phyloP scores from a whole-genome alignment of 1,284 basidiomycete species.

The Rhodotorula sp. region DNA sequence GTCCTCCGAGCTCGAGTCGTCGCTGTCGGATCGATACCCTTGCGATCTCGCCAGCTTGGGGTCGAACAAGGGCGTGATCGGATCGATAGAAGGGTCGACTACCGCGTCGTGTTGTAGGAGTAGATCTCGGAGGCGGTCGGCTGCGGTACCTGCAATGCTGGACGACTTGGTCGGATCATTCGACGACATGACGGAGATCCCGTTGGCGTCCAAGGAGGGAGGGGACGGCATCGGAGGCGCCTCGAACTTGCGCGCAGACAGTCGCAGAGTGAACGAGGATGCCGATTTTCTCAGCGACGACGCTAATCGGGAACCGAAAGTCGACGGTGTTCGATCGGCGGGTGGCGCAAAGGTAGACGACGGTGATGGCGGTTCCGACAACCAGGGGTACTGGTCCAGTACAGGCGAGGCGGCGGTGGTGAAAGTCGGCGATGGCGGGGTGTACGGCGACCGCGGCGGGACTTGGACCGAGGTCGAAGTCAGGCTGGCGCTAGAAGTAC shows the following conservation, averaged over 20 bases:
- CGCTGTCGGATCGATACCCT: not conserved
- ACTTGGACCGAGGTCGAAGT: not conserved
- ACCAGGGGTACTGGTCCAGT: not conserved
- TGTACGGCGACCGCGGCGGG: conserved; percentile 2
- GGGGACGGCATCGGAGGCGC: not conserved
- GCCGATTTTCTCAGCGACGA: conserved; percentile 8
- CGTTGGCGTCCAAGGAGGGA: not conserved
- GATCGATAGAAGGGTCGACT: conserved; percentile 2
- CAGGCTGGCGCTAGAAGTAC: conserved; percentile 1
- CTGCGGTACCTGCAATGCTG: not conserved
- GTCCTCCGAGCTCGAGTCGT: not conserved
- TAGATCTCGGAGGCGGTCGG: conserved; percentile 7
- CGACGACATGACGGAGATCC: not conserved
- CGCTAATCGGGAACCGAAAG: conserved; percentile 6
- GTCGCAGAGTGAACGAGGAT: conserved; percentile 7
- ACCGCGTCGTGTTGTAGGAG: conserved; percentile 11
- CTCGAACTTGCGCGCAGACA: not conserved
- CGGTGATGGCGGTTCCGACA: too few species aligned
- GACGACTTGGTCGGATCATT: not conserved
- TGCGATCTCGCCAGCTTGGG: not conserved
- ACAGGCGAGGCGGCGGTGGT: not conserved
- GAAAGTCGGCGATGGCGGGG: not conserved
- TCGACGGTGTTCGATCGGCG: not conserved
- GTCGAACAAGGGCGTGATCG: conserved; percentile 3
- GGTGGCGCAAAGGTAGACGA: not conserved